Base-by-base conservation (phyloP, 116 monocot species). In the Iris pallida region DNA sequence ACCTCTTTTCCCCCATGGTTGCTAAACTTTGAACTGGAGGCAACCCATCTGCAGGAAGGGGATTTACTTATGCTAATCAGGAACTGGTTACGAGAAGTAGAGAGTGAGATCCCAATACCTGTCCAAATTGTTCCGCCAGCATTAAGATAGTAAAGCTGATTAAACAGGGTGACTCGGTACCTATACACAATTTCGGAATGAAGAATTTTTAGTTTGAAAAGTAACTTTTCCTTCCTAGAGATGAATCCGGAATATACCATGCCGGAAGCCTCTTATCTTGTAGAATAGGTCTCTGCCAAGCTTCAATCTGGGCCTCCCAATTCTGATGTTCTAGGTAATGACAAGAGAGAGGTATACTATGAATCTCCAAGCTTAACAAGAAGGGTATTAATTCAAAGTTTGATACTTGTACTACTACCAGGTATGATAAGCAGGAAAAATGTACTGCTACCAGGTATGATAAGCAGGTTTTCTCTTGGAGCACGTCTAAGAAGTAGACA, bases 111-210 rank as follows among this genome's bases (percentile, higher is more conserved):
- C n/a, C 53, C 6, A 66, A 59, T 70, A 82, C 82, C 82, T 53
- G 83, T 83, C 83, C 83, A 83, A 56, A 83, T 71, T 53, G 79
- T 59, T 62, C 83, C 83, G 14, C 83, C 83, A 16, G 83, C 74
- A 65, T 79, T 83, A 3, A 83, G 71, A 69, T 76, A 83, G 64
- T 83, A 83, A 2, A 83, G 76, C 76, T 79, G 64, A 68, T 83
- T 83, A 54, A 83, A 83, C 10, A 83, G 79, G 20, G 79, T 64
- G 30, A 71, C 14, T 7, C 72, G 75, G 63, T 83, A 83, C 83
- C 83, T 83, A 58, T 42, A 14, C 7, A 57, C 13, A 74, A 73
- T 19, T 44, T 53, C 15, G 49, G 30, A 40, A 14, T 72, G 20
- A 65, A 58, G 19, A 30, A 12, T 7, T 58, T 19, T 58, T 18